These are phyloP conservation scores for Thelephora aurantiotincta DNA, from an alignment of 768 basidiomycete species.

Conservation along the genomic window DNA sequence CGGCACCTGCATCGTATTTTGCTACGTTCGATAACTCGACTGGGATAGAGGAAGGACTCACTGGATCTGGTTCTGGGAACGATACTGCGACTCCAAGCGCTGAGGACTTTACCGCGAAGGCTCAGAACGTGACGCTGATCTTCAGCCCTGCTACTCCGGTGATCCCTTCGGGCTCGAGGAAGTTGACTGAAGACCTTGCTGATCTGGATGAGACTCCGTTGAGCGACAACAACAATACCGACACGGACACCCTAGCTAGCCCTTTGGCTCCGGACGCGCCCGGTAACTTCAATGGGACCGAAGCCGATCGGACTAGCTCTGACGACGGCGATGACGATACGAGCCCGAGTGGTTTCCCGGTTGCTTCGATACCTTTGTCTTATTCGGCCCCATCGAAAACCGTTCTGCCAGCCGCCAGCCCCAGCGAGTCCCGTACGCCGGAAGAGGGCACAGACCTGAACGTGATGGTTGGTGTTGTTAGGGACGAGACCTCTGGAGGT, in stretches of 20 bases:
- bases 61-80: slow-evolving; percentile 1
- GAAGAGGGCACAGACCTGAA: background rate
- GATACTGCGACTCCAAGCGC: slow-evolving; percentile 5
- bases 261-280: background rate
- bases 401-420: background rate
- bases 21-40: slow-evolving; percentile 6
- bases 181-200: too few relatives aligned
- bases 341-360: background rate
- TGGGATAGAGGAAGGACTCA: slow-evolving; percentile 4
- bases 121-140: slow-evolving; percentile 37
- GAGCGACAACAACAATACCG: background rate
- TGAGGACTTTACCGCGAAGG: slow-evolving; percentile 7
- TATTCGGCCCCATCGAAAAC: background rate
- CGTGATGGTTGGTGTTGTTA: background rate
- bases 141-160: slow-evolving; percentile 29
- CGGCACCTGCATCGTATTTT: slow-evolving; percentile 6
- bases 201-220: too few relatives aligned
- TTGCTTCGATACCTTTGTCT: too few relatives aligned
- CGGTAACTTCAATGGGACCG: background rate
- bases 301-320: too few relatives aligned
- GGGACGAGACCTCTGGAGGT: background rate
- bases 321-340: background rate
- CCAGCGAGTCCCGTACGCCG: background rate
- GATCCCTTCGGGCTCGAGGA: slow-evolving; percentile 8
- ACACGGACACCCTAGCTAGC: background rate